Base-by-base conservation (phyloP, 495 filamentous ascomycete genomes). In the Oleoguttula mirabilis region DNA sequence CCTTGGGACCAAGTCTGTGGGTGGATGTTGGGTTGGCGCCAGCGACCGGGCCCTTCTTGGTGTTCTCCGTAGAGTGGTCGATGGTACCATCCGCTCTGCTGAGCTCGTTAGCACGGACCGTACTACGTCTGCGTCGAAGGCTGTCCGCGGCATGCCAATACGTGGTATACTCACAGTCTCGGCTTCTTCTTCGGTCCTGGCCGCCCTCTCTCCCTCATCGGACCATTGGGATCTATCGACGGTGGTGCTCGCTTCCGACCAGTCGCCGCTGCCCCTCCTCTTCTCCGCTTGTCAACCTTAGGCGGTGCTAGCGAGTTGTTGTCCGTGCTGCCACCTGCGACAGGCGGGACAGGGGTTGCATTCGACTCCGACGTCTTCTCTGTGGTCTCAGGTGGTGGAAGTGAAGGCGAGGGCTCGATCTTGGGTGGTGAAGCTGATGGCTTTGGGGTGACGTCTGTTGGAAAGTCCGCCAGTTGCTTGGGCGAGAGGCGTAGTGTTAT, bases 181-280 rank as follows among this genome's bases (percentile, higher is more conserved):
- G 81, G 77, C 63, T 88, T 88, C 74, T 94, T 95, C 73, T 95
- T 96, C 0, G 88, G 86, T 14, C 86, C 86, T 5, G 90, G 88
- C 67, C 94, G 88, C 42, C 84, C 81, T 49, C 82, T 66, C 31
- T 52, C 49, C 10, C 40, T 34, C 21, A 44, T 41, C 3, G 49
- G 45, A 1, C 32, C 44, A 28, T 52, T 36, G 4, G 49, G 49
- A 30, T 52, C 44, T n/a, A 52, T 52, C 15, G 38, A 32, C 11
- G 49, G 49, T 25, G 77, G 69, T 63, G 83, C 85, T 20, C 77
- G 66, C 11, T 66, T 52, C 6, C 68, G 59, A 48, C 81, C 73
- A 32, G 66, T 66, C 27, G 66, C 71, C 52, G 77, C 71, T 15
- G 68, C 66, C 41, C 60, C 57, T 28, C 65, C 66, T 58, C 80